Conservation (phyloP, 2,329 filamentous ascomycete genomes). For the Talaromyces sp. region DNA sequence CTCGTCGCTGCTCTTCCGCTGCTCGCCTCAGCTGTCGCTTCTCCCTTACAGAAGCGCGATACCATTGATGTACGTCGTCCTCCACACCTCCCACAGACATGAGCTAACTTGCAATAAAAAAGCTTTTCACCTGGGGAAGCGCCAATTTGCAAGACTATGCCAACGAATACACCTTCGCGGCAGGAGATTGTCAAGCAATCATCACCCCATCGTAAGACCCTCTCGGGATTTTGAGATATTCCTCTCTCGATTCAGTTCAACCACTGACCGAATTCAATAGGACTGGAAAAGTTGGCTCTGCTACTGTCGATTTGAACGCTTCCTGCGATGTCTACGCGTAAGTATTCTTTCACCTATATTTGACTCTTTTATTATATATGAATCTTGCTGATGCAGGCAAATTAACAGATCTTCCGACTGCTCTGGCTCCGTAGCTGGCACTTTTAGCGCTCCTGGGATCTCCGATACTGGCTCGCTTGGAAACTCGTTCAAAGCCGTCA, state of each 20-base stretch:
- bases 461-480: constrained; percentile 6
- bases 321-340: constrained; percentile 9
- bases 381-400: background rate
- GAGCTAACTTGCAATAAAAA: background rate
- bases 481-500: background rate
- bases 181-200: constrained; percentile 7
- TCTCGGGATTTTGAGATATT: background rate
- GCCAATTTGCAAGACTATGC: constrained; percentile 1
- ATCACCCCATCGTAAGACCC: constrained; percentile 5
- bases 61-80: constrained; percentile 1
- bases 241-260: background rate
- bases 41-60: constrained; percentile 1
- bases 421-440: constrained; percentile 1
- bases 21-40: background rate
- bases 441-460: constrained; percentile 4
- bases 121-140: constrained; percentile 9
- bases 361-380: background rate
- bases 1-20: background rate
- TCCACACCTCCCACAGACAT: too few relatives aligned
- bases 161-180: constrained; percentile 4
- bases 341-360: background rate
- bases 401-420: background rate
- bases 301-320: constrained; percentile 11
- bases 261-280: background rate
- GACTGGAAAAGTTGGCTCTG: constrained; percentile 5